Conservation (phyloP, 2,329 filamentous ascomycete species). For the Beauveria caledonica region DNA sequence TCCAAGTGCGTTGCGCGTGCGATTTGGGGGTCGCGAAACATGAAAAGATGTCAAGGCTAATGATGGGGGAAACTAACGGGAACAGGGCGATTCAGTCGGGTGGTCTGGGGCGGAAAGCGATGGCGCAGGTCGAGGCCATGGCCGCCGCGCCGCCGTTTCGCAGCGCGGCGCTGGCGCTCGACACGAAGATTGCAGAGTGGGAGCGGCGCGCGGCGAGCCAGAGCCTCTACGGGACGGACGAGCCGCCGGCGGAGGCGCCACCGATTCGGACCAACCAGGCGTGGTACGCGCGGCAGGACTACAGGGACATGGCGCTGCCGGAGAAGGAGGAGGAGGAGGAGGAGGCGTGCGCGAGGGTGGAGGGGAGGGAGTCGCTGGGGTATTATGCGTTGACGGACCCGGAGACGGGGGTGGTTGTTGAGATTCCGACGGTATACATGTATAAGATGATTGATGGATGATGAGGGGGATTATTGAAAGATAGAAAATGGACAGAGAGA, state of each 20-base stretch:
- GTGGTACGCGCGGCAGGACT: conserved; percentile 24
- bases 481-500: too few species aligned
- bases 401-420: conserved; percentile 8
- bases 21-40: neutral
- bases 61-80: neutral
- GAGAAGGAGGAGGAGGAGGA: neutral
- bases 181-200: conserved; percentile 24
- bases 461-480: neutral
- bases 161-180: conserved; percentile 27
- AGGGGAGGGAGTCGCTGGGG: conserved; percentile 6
- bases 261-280: conserved; percentile 22
- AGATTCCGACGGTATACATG: conserved; percentile 18
- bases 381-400: conserved; percentile 12
- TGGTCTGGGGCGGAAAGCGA: conserved; percentile 28
- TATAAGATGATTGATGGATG: conserved; percentile 15
- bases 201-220: conserved; percentile 20
- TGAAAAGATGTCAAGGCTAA: too few species aligned
- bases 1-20: conserved; percentile 21
- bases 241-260: conserved; percentile 19
- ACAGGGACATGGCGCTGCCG: conserved; percentile 11
- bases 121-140: conserved; percentile 26
- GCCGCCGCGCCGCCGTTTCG: conserved; percentile 24
- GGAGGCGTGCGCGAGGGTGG: conserved; percentile 10
- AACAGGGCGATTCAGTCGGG: conserved; percentile 25
- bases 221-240: conserved; percentile 20